Base-by-base conservation (phyloP, 116 monocot genomes). In the Dioscorea cayenensis region DNA sequence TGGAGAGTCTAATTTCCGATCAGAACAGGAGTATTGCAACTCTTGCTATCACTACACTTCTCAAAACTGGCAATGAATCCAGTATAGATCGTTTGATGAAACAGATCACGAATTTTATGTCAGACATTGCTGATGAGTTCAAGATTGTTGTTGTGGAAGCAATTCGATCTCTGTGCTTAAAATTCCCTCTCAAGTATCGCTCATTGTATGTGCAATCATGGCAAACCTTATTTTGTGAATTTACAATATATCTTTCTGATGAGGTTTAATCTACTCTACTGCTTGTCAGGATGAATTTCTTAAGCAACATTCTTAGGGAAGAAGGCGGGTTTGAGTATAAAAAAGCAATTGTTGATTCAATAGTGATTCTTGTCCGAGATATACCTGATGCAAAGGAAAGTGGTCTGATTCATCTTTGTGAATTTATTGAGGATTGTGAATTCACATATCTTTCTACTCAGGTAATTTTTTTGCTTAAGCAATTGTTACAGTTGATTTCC, bases 91-190 rank as follows among this genome's bases (percentile, higher is more conserved):
- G 99, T n/a, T 72, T 99, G 73, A 99, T 99, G 94, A 99, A 99
- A 62, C 99, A 99, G 71, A 99, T 99, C 69, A 94, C 94, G 20
- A 94, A 87, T 82, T 99, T 99, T 52, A 99, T 99, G 94, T 88
- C 99, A 65, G 99, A 99, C 71, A 99, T 99, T 78, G 94, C 99
- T 13, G 99, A 99, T 79, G 99, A 99, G 72, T 94, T 99, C 83
- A 99, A 99, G 82, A 99, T 99, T 79, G 99, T 99, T 77, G 94
- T 99, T 63, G 94, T 99, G 7, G 99, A 99, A 75, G 99, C 99
- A 66, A 99, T 99, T 63, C 79, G 99, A 73, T 94, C 99, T 51
- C 69, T 99, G 49, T 99, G 99, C 70, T 74, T 99, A 64, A 99
- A 99, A 68, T 99, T 94, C 69, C 99, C 99, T 51, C 89, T 99